Evolutionary conservation across 352 stramenopile species (phyloP).

Genomic region (Hyaloperonospora arabidopsidis): DNA sequence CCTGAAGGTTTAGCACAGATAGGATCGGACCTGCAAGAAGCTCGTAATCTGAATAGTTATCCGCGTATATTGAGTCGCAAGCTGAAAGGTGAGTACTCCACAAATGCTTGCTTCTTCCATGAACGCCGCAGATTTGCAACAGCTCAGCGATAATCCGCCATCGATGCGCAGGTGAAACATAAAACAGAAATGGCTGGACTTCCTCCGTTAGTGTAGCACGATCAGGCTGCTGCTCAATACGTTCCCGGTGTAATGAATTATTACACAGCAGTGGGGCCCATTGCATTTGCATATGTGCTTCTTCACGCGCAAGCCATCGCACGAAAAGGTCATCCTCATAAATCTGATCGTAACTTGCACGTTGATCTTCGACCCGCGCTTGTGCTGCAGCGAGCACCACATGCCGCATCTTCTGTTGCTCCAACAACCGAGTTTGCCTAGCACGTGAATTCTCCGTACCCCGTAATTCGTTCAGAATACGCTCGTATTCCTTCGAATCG

Average conservation of each 20-base stretch:
- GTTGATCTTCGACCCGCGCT: constrained; percentile 47
- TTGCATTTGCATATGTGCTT: constrained; percentile 33
- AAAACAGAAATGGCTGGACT: constrained; percentile 71
- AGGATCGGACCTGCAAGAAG: constrained; percentile 38
- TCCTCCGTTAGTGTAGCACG: constrained; percentile 62
- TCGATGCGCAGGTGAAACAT: constrained; percentile 28
- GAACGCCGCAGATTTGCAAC: constrained; percentile 43
- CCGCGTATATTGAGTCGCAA: constrained; percentile 28
- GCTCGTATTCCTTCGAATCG: constrained; percentile 61
- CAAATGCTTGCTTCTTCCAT: constrained; percentile 17
- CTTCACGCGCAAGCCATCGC: constrained; percentile 38
- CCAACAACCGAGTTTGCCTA: constrained; percentile 22
- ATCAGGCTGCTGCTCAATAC: constrained; percentile 61
- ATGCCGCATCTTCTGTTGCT: constrained; percentile 30
- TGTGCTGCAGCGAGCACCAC: constrained; percentile 14
- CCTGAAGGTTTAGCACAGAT: constrained; percentile 28
- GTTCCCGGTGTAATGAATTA: constrained; percentile 34
- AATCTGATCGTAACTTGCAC: constrained; percentile 34
- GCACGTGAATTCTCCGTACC: constrained; percentile 33
- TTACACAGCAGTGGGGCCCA: constrained; percentile 49
- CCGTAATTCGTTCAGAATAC: constrained; percentile 63
- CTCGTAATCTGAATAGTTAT: constrained; percentile 32
- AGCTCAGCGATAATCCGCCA: constrained; percentile 32
- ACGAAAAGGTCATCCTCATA: constrained; percentile 33
- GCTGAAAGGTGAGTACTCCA: constrained; percentile 12